Evolutionary conservation across 2,329 filamentous ascomycete species (phyloP).

Genomic region (Tolypocladium amazonense): DNA sequence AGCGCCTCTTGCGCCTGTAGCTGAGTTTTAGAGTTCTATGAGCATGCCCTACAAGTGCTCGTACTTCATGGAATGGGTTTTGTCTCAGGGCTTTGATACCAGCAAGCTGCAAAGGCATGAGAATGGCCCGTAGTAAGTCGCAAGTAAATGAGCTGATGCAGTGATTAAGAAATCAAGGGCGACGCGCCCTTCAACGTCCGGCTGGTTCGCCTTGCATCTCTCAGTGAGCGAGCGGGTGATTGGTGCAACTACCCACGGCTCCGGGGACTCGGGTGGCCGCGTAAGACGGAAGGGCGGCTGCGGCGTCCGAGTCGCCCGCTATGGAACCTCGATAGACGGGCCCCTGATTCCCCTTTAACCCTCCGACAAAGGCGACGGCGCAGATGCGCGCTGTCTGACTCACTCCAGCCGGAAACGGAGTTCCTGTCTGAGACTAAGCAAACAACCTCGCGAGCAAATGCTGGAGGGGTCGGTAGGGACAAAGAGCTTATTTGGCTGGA

Average conservation of each 20-base stretch:
- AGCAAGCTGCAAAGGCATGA: background rate
- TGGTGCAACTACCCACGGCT: background rate
- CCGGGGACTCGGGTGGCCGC: background rate
- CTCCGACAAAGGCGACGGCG: background rate
- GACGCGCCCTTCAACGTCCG: background rate
- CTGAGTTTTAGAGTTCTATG: background rate
- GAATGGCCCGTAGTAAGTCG: background rate
- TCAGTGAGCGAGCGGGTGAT: background rate
- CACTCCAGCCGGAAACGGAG: background rate
- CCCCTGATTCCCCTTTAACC: background rate
- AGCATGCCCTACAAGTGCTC: too few species aligned
- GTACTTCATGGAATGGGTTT: background rate
- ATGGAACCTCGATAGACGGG: background rate
- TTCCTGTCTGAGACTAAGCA: background rate
- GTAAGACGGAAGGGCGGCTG: background rate
- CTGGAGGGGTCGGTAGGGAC: background rate
- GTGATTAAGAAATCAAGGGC: background rate
- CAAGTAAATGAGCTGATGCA: background rate
- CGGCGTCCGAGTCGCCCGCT: background rate
- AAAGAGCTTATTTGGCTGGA: background rate
- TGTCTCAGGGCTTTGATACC: background rate
- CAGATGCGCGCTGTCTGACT: background rate
- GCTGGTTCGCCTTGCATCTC: background rate
- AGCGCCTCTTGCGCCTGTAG: background rate
- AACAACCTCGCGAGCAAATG: background rate